These are phyloP conservation scores for Globisporangium cylindrosporum DNA, from an alignment of 352 stramenopile genomes.

Conservation along the genomic window DNA sequence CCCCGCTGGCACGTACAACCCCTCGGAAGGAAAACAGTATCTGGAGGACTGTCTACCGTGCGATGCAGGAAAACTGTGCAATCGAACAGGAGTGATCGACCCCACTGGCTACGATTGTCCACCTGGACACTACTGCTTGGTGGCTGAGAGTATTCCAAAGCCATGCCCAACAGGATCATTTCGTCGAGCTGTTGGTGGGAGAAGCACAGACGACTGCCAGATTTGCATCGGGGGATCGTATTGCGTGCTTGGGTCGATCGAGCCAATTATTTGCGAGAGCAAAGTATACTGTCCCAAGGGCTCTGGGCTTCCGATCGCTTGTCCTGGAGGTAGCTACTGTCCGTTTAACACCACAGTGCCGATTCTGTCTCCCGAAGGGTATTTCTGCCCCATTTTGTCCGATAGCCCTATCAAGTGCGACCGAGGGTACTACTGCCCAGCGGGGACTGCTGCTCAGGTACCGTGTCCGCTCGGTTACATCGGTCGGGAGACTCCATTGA, in stretches of 20 bases:
- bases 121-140: conserved; percentile 65
- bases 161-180: conserved; percentile 54
- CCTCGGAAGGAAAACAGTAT: conserved; percentile 26
- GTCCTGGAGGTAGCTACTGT: conserved; percentile 71
- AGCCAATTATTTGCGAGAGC: conserved; percentile 47
- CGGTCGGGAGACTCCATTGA: conserved; percentile 48
- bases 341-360: conserved; percentile 63
- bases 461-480: conserved; percentile 80
- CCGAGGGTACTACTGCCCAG: conserved; percentile 72
- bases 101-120: conserved; percentile 64
- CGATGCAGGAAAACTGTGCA: conserved; percentile 70
- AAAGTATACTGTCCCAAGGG: conserved; percentile 61
- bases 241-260: conserved; percentile 42
- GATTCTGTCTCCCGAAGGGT: conserved; percentile 64
- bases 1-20: conserved; percentile 63
- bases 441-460: conserved; percentile 41
- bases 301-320: conserved; percentile 44
- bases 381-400: conserved; percentile 58
- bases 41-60: conserved; percentile 63
- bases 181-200: conserved; percentile 31
- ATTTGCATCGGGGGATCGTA: conserved; percentile 59
- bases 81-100: conserved; percentile 57
- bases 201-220: conserved; percentile 37
- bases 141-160: conserved; percentile 28
- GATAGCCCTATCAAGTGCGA: conserved; percentile 35